Evolutionary conservation across 805 yeast genomes (phyloP).

Genomic region (Limtongozyma cylindracea): DNA sequence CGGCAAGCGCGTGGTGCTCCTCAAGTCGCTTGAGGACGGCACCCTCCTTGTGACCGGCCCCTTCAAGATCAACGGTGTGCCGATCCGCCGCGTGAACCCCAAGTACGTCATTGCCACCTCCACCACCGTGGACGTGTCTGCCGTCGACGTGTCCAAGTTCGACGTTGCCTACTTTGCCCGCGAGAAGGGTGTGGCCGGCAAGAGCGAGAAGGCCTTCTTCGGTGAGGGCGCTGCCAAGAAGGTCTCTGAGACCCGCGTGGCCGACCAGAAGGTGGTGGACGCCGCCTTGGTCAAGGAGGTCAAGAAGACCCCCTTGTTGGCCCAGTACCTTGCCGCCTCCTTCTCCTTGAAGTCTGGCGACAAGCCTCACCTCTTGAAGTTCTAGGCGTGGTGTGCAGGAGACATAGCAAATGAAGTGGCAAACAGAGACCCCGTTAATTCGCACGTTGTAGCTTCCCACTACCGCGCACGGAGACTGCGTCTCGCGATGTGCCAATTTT

Average conservation of each 20-base stretch:
- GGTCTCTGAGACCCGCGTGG: conserved; percentile 80
- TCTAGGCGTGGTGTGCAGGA: conserved; percentile 22
- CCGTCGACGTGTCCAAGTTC: conserved; percentile 77
- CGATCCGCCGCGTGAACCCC: conserved; percentile 96
- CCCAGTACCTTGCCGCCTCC: conserved; percentile 86
- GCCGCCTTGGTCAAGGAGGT: conserved; percentile 78
- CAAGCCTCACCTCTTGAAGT: conserved; percentile 94
- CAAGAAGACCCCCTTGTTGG: conserved; percentile 92
- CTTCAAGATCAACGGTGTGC: conserved; percentile 99
- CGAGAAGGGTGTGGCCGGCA: conserved; percentile 62
- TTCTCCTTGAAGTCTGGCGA: conserved; percentile 97
- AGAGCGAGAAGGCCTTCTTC: conserved; percentile 85
- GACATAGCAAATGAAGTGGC: too few relatives aligned
- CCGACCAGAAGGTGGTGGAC: conserved; percentile 92
- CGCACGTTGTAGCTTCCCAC: too few relatives aligned
- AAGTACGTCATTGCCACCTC: conserved; percentile 98
- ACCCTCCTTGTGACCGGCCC: conserved; percentile 95
- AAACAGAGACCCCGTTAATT: too few relatives aligned
- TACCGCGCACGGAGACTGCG: too few relatives aligned
- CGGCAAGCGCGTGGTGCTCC: conserved; percentile 98
- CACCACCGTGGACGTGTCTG: conserved; percentile 60
- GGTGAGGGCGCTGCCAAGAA: conserved; percentile 64
- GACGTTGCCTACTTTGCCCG: conserved; percentile 89
- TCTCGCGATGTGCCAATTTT: too few relatives aligned
- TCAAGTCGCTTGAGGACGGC: conserved; percentile 94